phyloP scores from a whole-genome alignment of 2,329 filamentous ascomycete species.

The Tolypocladium ovalisporum region DNA sequence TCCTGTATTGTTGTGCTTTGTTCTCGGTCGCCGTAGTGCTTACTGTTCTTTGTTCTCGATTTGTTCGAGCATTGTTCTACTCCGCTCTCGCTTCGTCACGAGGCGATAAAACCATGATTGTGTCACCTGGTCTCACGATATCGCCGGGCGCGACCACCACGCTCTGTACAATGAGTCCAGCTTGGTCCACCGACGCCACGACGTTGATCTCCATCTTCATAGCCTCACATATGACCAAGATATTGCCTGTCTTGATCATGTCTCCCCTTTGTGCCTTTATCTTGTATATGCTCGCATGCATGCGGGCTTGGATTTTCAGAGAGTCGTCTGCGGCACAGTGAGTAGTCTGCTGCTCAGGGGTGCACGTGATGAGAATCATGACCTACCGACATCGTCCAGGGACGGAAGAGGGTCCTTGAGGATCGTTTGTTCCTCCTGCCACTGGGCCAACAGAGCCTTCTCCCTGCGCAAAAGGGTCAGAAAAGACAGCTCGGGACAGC shows the following conservation, averaged over 20 bases:
- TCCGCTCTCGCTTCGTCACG: background rate
- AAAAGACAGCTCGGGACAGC: too few species aligned
- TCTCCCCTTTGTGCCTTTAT: slow-evolving; percentile 31
- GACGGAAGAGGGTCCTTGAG: slow-evolving; percentile 1
- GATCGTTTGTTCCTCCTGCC: too few species aligned
- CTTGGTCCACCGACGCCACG: background rate
- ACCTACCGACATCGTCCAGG: background rate
- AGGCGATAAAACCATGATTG: background rate
- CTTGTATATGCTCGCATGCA: slow-evolving; percentile 43
- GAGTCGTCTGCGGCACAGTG: slow-evolving; percentile 11
- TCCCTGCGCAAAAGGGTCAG: too few species aligned
- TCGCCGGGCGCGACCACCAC: slow-evolving; percentile 1
- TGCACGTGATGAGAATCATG: background rate
- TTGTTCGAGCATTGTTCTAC: too few species aligned
- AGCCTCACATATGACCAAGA: slow-evolving; percentile 37
- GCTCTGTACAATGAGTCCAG: background rate
- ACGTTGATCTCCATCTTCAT: slow-evolving; percentile 45
- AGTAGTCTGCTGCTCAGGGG: too few species aligned
- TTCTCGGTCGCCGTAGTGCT: too few species aligned
- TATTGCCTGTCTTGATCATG: slow-evolving; percentile 26
- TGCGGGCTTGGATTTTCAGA: slow-evolving; percentile 15
- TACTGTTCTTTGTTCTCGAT: too few species aligned
- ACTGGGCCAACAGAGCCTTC: too few species aligned
- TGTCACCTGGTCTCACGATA: slow-evolving; percentile 4
- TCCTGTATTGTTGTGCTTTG: too few species aligned